Conservation (phyloP, 2,329 filamentous ascomycete genomes). For the Cladosporium velox region DNA sequence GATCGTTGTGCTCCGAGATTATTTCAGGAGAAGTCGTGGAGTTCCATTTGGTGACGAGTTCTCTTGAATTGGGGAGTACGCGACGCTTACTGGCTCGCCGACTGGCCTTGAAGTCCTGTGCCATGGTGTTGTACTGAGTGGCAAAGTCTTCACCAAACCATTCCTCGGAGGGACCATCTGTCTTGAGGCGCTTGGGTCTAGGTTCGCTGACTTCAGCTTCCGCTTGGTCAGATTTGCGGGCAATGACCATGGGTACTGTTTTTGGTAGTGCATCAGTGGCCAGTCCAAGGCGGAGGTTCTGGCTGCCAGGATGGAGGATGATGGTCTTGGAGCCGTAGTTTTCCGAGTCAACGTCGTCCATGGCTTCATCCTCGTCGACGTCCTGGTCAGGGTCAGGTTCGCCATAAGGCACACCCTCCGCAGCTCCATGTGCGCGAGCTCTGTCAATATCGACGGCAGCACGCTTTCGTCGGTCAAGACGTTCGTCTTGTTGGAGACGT, state of each 20-base stretch:
- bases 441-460: constrained; percentile 85
- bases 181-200: constrained; percentile 66
- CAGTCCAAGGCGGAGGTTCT: constrained; percentile 90
- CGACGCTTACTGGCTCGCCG: constrained; percentile 94
- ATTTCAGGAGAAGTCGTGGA: constrained; percentile 77
- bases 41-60: constrained; percentile 94
- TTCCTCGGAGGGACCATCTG: constrained; percentile 69
- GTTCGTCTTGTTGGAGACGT: constrained; percentile 84
- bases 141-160: constrained; percentile 83
- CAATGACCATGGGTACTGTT: constrained; percentile 90
- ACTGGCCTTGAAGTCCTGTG: constrained; percentile 79
- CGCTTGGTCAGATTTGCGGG: constrained; percentile 72
- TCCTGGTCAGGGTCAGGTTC: constrained; percentile 36
- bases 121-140: constrained; percentile 75
- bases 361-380: constrained; percentile 53
- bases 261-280: constrained; percentile 95
- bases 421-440: constrained; percentile 73
- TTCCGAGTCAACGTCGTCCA: constrained; percentile 61
- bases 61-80: constrained; percentile 95
- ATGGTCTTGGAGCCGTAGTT: constrained; percentile 85
- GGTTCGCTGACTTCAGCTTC: constrained; percentile 87
- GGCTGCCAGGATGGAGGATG: constrained; percentile 91
- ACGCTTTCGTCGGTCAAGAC: constrained; percentile 78
- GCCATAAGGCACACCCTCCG: constrained; percentile 45
- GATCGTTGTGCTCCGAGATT: constrained; percentile 93